Evolutionary conservation across 2,329 filamentous ascomycete species (phyloP), one percentile per base, ranked within the genome.

Genomic region (Monosporascus sp.): DNA sequence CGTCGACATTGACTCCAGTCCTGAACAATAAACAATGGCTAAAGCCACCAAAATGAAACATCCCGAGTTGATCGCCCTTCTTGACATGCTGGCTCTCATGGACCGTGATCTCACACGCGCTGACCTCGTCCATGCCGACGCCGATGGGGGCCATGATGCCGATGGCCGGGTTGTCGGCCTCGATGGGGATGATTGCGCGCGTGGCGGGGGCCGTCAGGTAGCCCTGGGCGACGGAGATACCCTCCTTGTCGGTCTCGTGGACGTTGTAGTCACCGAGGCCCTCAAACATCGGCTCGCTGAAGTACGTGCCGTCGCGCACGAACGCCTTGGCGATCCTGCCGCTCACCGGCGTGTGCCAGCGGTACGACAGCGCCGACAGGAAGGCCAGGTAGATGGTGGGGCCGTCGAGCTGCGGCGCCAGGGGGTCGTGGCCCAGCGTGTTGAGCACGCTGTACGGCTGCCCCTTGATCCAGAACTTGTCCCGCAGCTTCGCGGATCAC

Each of bases 1-100:
- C 55, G 1, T 64, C 61, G 9, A 83, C 55, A 51, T 75, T 71
- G 34, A 86, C 80, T 0, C 73, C 78, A 57, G 79, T 76, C 26
- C 81, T 70, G 71, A 91, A 90, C 3, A 91, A 64, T 60, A 91
- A 64, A 61, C 85, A 88, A 64, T 89, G 83, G 1, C 83, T 84
- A 7, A 81, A 86, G 0, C 88, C 88, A n/a, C 88, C 88, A 65
- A 86, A 91, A 64, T 91, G 88, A 69, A 91, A 91, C 86, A 90
- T 90, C 43, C 88, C 88, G 40, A 85, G 75, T 71, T 90, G 73
- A 5, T 90, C 81, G 1, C 88, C 88, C 74, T 90, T 91, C 50
- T 75, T 74, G 17, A 91, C 64, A 50, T 78, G 76, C 65, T 90
- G 78, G 0, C 86, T 87, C 63, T 85, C 80, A 19, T 76, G 76